phyloP scores from a whole-genome alignment of 2,329 filamentous ascomycete species.

The Alternaria atra region DNA sequence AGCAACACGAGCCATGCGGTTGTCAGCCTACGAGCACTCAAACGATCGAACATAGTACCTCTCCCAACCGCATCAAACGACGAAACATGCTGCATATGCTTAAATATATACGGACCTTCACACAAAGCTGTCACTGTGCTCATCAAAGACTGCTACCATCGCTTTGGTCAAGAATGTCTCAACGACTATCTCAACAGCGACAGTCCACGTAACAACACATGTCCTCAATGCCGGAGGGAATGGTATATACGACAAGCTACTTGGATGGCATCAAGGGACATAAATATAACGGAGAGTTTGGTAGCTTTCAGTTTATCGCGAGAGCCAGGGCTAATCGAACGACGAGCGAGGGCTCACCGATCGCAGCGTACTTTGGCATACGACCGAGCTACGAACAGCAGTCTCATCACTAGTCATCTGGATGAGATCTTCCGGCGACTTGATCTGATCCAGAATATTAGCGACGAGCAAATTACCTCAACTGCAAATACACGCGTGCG shows the following conservation, averaged over 20 bases:
- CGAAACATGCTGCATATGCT: constrained; percentile 14
- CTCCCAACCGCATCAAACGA: neutral
- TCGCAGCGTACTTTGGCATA: neutral
- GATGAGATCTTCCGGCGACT: constrained; percentile 1
- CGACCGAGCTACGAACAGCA: neutral
- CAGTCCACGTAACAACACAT: constrained; percentile 12
- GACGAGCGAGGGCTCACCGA: neutral
- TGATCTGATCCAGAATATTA: neutral
- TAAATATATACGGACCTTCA: neutral
- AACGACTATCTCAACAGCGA: constrained; percentile 13
- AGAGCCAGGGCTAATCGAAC: neutral
- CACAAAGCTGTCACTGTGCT: constrained; percentile 10
- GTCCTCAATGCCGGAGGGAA: constrained; percentile 18
- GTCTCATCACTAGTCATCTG: neutral
- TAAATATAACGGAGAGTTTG: constrained; percentile 3
- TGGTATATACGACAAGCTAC: constrained; percentile 13
- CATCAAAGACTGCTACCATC: constrained; percentile 15
- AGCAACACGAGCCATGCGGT: neutral
- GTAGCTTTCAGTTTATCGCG: neutral
- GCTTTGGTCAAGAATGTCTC: constrained; percentile 20
- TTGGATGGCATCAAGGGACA: constrained; percentile 3
- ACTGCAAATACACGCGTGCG: neutral
- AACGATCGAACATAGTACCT: neutral
- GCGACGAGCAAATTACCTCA: neutral
- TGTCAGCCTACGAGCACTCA: neutral